Evolutionary conservation across 2,329 filamentous ascomycete genomes (phyloP), one percentile per base, ranked within the genome.

Genomic region (Fusarium sp.): DNA sequence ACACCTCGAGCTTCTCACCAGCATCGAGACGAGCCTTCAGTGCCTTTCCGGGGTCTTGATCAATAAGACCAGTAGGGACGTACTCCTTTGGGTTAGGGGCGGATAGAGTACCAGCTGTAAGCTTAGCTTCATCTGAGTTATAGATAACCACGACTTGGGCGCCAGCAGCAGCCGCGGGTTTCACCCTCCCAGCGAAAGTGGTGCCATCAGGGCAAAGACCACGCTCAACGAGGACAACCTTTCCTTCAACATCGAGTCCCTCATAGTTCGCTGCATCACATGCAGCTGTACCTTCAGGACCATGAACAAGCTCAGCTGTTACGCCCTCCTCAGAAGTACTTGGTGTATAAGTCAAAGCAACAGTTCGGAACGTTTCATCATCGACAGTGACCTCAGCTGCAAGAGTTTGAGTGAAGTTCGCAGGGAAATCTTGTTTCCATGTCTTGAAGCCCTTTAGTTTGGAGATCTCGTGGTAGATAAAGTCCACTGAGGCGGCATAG

Each of bases 401-500:
- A 0, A 63, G 60, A 2, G 76, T 77, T 5, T 77, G 56, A 9
- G 73, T 76, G 19, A 78, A 80, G 10, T 78, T 70, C 0, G 76
- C 78, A 2, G 78, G 73, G 9, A 80, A 78, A 16, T 79, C 78
- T 49, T 80, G 75, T 41, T 78, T 80, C 77, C 78, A 79, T 4
- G 70, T 62, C 18, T 66, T 76, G 58, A 77, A 77, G 10, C 77
- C 77, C 21, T 75, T 64, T n/a, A 79, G 70, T 12, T 73, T 76
- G 5, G 74, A 78, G 16, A 79, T 59, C n/a, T 78, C 75, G 27
- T 63, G 61, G 54, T 75, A 78, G 39, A 80, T 77, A 38, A 63
- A 80, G 42, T 82, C 81, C 0, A 77, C 73, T 3, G 81, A 82
- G 37, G 80, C 85, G 14, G 55, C 70, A n/a, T 80, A 80, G 23